Base-by-base conservation (phyloP, 352 stramenopile genomes). In the Blastocystis sp. region DNA sequence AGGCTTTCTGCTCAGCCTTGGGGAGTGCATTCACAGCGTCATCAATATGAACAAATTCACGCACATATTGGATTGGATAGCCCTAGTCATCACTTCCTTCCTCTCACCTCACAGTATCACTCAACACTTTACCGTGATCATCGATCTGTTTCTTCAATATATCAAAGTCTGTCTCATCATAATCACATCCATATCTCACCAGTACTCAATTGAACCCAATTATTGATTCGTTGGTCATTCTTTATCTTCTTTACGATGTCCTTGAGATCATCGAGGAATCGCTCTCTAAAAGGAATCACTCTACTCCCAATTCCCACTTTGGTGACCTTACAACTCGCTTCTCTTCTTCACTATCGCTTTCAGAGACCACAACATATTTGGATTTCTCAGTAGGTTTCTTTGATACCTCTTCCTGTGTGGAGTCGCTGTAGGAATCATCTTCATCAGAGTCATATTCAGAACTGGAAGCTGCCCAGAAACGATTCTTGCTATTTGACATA, bases 261-360 rank as follows among this genome's bases (percentile, higher is more conserved):
- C 30, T 48, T 84, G 2, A 84, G 30, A 11, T 84, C 73, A 24
- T 84, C 73, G 4, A 60, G 40, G 22, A 53, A 84, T 73, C 33
- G 17, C 27, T 70, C 73, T 70, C 58, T 77, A 56, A n/a, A 56
- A 19, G 54, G 51, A 51, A 77, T 37, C 64, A 40, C 42, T 4
- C 2, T 51, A 24, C 3, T 13, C 4, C 2, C 64, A 37, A 3
- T 30, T 57, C 40, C 54, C 64, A 77, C 64, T 77, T 84, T n/a
- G 73, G 73, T 42, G 30, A 19, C 22, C 64, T 84, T 11, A 84
- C 73, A 53, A 84, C 48, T 27, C 73, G 54, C 40, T 84, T 84
- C 58, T 84, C 73, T 73, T 84, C 73, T 60, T 84, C 73, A 42
- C 64, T 77, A 44, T 77, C 64, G 64, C 64, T 77, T n/a, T 77